phyloP scores from a whole-genome alignment of 192 early-diverging fungal genomes.

The Cetraspora pellucida region DNA sequence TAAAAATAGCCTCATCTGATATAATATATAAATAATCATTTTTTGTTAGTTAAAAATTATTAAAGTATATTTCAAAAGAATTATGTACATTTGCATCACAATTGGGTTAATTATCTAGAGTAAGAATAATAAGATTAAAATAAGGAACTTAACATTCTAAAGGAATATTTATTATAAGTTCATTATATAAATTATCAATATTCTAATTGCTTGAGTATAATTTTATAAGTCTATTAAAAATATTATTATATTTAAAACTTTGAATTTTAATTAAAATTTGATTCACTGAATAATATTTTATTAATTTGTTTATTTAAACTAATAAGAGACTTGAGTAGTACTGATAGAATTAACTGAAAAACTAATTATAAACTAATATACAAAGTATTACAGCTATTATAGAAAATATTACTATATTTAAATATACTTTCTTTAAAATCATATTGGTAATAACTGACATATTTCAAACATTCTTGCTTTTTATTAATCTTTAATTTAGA shows the following conservation, averaged over 20 bases:
- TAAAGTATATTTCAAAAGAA: not conserved
- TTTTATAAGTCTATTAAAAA: not conserved
- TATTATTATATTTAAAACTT: not conserved
- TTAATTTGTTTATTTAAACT: not conserved
- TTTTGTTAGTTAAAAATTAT: not conserved
- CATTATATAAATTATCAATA: not conserved
- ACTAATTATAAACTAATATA: no score
- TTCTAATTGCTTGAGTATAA: not conserved
- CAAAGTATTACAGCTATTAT: not conserved
- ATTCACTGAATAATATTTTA: not conserved
- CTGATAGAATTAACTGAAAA: no score
- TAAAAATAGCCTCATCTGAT: not conserved
- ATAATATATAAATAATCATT: not conserved
- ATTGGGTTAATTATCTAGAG: not conserved
- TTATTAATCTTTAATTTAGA: not conserved
- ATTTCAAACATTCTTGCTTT: not conserved
- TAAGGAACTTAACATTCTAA: not conserved
- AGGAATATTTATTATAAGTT: not conserved
- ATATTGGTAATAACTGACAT: slow-evolving; percentile 4
- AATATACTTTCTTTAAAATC: slow-evolving; percentile 2
- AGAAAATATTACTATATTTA: not conserved
- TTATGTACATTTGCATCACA: slow-evolving; percentile 13
- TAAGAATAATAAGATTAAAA: not conserved
- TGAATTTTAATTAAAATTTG: not conserved
- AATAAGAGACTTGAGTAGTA: no score